Percentiles rank a stretch among this genome's conserved stretches.
Conservation (phyloP, 192 early-diverging fungal genomes). For the Chytriomyces sp. region DNA sequence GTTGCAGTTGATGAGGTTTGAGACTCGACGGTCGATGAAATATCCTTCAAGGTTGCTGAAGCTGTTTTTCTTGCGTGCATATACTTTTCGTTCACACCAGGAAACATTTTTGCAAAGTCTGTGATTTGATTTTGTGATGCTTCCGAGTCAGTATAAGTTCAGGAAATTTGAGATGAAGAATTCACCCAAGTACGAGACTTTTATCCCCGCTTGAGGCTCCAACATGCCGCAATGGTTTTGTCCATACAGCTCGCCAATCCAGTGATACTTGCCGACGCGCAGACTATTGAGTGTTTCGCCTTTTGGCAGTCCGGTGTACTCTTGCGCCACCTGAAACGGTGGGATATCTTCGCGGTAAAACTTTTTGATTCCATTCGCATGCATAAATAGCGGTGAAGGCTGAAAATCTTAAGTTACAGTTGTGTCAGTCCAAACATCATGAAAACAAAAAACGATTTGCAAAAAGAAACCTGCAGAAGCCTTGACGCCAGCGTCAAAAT, state of each 20-base stretch:
- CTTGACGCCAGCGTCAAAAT: neutral
- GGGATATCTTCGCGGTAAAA: conserved; percentile 14
- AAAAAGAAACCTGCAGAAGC: neutral
- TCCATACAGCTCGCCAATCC: conserved; percentile 11
- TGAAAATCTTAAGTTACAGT: neutral
- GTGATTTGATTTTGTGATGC: neutral
- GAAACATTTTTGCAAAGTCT: conserved; percentile 3
- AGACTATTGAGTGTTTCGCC: conserved; percentile 10
- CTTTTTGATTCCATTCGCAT: conserved; percentile 30
- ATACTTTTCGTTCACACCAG: conserved; percentile 5
- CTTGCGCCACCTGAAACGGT: conserved; percentile 21
- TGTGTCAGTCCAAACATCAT: neutral
- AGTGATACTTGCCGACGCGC: neutral
- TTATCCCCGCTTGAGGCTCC: neutral
- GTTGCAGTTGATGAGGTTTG: neutral
- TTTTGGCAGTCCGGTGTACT: conserved; percentile 5
- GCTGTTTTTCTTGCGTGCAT: conserved; percentile 2
- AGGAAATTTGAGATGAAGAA: no score
- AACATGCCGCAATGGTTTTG: neutral
- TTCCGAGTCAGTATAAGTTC: neutral
- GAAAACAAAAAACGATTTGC: neutral
- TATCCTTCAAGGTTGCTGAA: neutral
- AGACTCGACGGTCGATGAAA: no score
- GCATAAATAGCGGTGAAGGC: conserved; percentile 16
- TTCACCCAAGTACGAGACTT: neutral